phyloP scores from a whole-genome alignment of 2,329 filamentous ascomycete genomes.

The Calonectria pteridis region DNA sequence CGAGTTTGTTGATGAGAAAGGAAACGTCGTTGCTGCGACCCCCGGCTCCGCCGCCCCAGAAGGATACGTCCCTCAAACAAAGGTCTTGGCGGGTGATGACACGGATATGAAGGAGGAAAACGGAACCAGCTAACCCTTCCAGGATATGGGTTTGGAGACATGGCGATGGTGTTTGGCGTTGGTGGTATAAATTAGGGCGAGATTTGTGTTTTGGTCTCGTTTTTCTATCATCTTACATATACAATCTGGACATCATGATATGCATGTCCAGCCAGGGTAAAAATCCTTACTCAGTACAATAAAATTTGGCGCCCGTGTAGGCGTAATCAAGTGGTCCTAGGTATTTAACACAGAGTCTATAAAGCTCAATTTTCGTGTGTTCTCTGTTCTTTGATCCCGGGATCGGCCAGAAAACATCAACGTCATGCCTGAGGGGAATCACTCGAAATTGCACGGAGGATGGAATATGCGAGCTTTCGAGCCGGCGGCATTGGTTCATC shows the following conservation, averaged over 20 bases:
- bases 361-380: neutral
- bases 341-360: neutral
- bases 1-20: conserved; percentile 95
- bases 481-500: neutral
- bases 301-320: neutral
- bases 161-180: conserved; percentile 55
- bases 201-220: conserved; percentile 32
- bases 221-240: conserved; percentile 1
- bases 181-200: conserved; percentile 28
- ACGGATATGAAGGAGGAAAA: conserved; percentile 70
- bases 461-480: neutral
- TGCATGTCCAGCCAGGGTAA: neutral
- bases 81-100: conserved; percentile 74
- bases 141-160: conserved; percentile 41
- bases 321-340: neutral
- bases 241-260: neutral
- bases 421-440: no score
- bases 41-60: conserved; percentile 75
- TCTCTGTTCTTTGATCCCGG: neutral
- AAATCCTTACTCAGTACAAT: neutral
- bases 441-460: neutral
- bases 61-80: conserved; percentile 72
- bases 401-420: no score
- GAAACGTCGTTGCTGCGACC: conserved; percentile 86
- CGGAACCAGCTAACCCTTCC: conserved; percentile 47